Percentiles rank a stretch among this genome's conserved stretches.
These are phyloP conservation scores for Fusarium piperis DNA, from an alignment of 2,329 filamentous ascomycete genomes.

Conservation along the genomic window DNA sequence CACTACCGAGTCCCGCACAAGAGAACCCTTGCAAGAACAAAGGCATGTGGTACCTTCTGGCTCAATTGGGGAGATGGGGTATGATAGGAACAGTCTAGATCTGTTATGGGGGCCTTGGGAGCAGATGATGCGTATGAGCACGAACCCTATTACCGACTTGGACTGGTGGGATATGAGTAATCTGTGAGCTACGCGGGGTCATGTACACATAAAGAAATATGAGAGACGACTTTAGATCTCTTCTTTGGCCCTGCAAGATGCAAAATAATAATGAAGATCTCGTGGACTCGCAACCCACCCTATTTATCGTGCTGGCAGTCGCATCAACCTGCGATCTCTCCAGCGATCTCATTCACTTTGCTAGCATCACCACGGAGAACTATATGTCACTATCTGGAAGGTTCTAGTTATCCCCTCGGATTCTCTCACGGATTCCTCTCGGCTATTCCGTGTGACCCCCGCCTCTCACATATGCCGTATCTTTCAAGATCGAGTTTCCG, in stretches of 20 bases:
- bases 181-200: neutral
- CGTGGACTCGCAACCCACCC: neutral
- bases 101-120: constrained; percentile 33
- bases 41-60: neutral
- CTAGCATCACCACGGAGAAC: neutral
- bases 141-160: neutral
- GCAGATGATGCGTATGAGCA: constrained; percentile 5
- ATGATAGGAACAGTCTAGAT: neutral
- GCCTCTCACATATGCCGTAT: neutral
- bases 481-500: neutral
- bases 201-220: neutral
- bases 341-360: neutral
- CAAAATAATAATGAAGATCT: neutral
- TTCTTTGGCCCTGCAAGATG: too few species aligned
- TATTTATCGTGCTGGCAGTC: too few species aligned
- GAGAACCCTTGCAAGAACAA: neutral
- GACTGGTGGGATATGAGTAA: constrained; percentile 31
- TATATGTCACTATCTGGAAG: too few species aligned
- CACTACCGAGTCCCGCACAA: neutral
- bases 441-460: neutral
- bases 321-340: neutral
- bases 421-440: neutral
- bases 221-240: too few species aligned
- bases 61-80: neutral
- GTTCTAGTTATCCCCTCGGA: too few species aligned